These are phyloP conservation scores for Iris pallida DNA, from an alignment of 116 monocot genomes.

Conservation along the genomic window DNA sequence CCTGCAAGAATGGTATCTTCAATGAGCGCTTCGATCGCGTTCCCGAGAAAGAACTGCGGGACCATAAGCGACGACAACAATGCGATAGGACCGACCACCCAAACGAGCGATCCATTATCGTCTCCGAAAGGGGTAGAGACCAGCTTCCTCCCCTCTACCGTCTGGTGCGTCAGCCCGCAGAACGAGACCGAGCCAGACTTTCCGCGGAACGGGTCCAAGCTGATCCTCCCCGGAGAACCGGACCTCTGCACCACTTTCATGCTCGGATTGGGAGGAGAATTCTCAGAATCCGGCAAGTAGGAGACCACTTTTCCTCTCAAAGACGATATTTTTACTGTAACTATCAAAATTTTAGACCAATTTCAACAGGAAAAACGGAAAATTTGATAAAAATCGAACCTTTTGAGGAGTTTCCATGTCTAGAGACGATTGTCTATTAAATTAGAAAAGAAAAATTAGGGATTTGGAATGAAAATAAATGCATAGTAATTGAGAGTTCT, in stretches of 20 bases:
- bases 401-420: background rate
- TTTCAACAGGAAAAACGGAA: background rate
- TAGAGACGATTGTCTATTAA: background rate
- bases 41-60: conserved; percentile 53
- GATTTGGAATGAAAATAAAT: background rate
- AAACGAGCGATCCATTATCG: conserved; percentile 40
- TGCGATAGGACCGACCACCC: conserved; percentile 50
- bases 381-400: background rate
- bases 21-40: conserved; percentile 32
- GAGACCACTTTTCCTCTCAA: background rate
- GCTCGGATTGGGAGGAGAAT: conserved; percentile 1
- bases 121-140: conserved; percentile 62
- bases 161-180: conserved; percentile 49
- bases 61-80: conserved; percentile 60
- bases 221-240: conserved; percentile 9
- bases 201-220: conserved; percentile 42
- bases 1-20: conserved; percentile 57
- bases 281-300: conserved; percentile 14
- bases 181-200: conserved; percentile 62
- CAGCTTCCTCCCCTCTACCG: conserved; percentile 41
- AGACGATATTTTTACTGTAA: background rate
- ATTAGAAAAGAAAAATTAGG: background rate
- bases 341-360: background rate
- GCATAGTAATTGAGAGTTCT: background rate
- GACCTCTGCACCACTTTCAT: background rate